Evolutionary conservation across 345 rosid genomes (phyloP).

Genomic region (Theobroma cacao): DNA sequence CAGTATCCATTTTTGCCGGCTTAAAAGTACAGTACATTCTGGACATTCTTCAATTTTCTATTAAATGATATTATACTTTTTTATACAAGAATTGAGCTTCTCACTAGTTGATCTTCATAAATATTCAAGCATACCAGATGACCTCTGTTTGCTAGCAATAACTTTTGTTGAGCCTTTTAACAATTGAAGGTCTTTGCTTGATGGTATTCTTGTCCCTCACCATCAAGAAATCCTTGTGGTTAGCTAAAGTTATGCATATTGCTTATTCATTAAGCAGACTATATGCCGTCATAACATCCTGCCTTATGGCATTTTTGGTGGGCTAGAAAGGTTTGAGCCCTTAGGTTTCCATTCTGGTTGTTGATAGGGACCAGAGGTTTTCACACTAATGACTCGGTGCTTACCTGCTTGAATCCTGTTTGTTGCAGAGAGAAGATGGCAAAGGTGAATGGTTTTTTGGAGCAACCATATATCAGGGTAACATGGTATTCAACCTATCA

Average conservation of each 20-base stretch:
- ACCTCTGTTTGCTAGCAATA: not conserved
- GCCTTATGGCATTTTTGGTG: not conserved
- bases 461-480: not conserved
- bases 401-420: slow-evolving; percentile 7
- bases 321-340: not conserved
- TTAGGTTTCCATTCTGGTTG: not conserved
- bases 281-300: not conserved
- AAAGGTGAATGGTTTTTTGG: slow-evolving; percentile 46
- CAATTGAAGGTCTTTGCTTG: not conserved
- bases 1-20: not conserved
- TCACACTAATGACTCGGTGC: not conserved
- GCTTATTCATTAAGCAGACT: not conserved
- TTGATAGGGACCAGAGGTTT: not conserved
- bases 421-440: slow-evolving; percentile 87
- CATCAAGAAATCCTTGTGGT: not conserved
- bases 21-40: not conserved
- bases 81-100: not conserved
- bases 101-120: not conserved
- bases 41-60: not conserved
- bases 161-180: not conserved
- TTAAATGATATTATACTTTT: not conserved
- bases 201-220: not conserved
- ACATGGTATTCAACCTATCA: not conserved
- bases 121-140: not conserved
- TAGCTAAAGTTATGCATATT: not conserved